These are phyloP conservation scores for Pigoraptor vietnamica DNA, from an alignment of 78 protist genomes.

Conservation along the genomic window DNA sequence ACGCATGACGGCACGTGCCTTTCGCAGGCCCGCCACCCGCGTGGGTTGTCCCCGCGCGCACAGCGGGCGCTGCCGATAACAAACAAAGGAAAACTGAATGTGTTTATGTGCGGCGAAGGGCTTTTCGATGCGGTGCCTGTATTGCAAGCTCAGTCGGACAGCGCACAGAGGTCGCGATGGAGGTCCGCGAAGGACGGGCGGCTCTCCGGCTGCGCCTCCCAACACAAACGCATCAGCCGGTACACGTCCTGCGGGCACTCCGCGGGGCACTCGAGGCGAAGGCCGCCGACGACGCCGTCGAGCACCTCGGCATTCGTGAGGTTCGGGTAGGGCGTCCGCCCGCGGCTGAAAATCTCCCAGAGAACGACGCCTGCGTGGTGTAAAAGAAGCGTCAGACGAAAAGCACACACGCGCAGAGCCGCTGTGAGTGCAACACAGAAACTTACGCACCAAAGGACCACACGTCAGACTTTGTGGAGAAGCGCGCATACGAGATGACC, in stretches of 20 bases:
- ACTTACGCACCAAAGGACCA: neutral
- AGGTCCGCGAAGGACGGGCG: neutral
- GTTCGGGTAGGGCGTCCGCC: neutral
- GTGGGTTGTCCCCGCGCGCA: too few species aligned
- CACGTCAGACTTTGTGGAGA: neutral
- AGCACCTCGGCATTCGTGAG: neutral
- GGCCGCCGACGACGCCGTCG: neutral
- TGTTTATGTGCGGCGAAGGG: too few species aligned
- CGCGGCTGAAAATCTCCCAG: neutral
- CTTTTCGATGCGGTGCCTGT: too few species aligned
- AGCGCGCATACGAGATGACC: neutral
- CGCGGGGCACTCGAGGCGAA: neutral
- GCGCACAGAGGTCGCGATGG: neutral
- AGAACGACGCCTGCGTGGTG: neutral
- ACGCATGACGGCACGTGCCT: neutral
- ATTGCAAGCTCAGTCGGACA: too few species aligned
- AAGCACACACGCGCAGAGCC: neutral
- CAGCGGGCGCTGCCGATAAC: too few species aligned
- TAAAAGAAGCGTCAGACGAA: neutral
- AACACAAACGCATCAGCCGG: neutral
- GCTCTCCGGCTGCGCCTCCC: neutral
- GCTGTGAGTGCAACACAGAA: neutral
- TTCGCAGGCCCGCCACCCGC: neutral
- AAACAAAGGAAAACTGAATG: too few species aligned
- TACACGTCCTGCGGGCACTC: neutral